phyloP scores from a whole-genome alignment of 73 alveolate species.

The Tetrahymena borealis region DNA sequence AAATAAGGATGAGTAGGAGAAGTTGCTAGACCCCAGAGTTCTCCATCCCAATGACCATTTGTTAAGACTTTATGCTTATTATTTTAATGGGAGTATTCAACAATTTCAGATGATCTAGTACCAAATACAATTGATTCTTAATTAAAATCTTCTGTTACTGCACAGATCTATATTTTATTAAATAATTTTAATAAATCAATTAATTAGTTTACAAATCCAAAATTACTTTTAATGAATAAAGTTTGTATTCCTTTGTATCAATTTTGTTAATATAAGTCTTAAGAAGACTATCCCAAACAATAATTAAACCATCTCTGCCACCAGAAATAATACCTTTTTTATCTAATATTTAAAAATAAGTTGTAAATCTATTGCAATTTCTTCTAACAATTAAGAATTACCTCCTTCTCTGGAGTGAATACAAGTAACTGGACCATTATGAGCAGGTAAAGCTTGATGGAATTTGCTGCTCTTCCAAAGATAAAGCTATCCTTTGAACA shows the following conservation, averaged over 20 bases:
- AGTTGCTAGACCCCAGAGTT: constrained; percentile 92
- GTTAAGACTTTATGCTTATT: constrained; percentile 52
- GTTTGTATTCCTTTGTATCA: neutral
- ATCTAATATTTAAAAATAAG: constrained; percentile 49
- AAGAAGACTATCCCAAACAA: constrained; percentile 60
- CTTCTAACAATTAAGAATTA: neutral
- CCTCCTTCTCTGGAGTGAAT: constrained; percentile 5
- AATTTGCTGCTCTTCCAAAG: constrained; percentile 76
- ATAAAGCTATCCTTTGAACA: constrained; percentile 76
- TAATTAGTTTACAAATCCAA: neutral
- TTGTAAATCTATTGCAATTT: constrained; percentile 24
- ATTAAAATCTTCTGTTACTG: constrained; percentile 28
- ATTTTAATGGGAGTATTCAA: constrained; percentile 55
- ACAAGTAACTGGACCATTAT: constrained; percentile 50
- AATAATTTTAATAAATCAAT: neutral
- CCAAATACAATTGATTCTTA: constrained; percentile 77
- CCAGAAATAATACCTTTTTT: constrained; percentile 90
- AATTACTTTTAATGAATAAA: neutral
- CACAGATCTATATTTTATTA: constrained; percentile 13
- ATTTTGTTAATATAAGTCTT: constrained; percentile 16
- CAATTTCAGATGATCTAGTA: constrained; percentile 95
- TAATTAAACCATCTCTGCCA: constrained; percentile 85
- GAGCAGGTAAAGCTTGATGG: constrained; percentile 69
- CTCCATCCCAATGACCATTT: constrained; percentile 92
- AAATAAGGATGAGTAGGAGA: constrained; percentile 82